Evolutionary conservation across 2,329 filamentous ascomycete species (phyloP), one percentile per base, ranked within the genome.

Genomic region (Graphiopsis chlorocephala): DNA sequence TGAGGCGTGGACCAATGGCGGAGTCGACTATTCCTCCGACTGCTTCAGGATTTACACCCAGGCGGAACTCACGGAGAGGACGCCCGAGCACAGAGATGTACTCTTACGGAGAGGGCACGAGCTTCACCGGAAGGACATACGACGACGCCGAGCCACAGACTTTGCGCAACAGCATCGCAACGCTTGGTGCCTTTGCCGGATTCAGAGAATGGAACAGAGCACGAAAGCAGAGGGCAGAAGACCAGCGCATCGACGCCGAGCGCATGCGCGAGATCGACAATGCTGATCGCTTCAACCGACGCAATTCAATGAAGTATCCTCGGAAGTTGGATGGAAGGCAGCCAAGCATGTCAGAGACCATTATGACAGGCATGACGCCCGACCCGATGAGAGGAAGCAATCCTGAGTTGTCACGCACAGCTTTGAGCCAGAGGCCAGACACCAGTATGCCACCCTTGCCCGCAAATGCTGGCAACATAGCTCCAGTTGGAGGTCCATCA

Each of bases 171-270:
- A 78, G 69, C 82, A 87, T 75, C 78, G 86, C 70, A 74, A 82
- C 70, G 3, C 69, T 77, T 28, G 74, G 74, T 23, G 68, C 71
- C 4, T 65, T 74, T 15, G 73, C 71, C 62, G 74, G 74, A 1
- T 72, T 75, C 60, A 65, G 78, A 67, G 78, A 82, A 62, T 80
- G 78, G 68, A 78, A 78, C 64, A 75, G 73, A 81, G 85, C 69
- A 75, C 82, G 74, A 78, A 84, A 73, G 82, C 89, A 74, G 78
- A 85, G 69, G 75, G 86, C 75, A 63, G 85, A 88, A 63, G 82
- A 88, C 68, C 83, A 86, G 61, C 85, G 86, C 25, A 84, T 90
- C 5, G 85, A 84, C 59, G 80, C 80, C 52, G 76, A 84, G 64
- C 80, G 80, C 61, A 79, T 77, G 66, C 82, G 81, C 66, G 78